Evolutionary conservation across 2,329 filamentous ascomycete genomes (phyloP), one percentile per base, ranked within the genome.

Genomic region (Pyrenochaeta sp.): DNA sequence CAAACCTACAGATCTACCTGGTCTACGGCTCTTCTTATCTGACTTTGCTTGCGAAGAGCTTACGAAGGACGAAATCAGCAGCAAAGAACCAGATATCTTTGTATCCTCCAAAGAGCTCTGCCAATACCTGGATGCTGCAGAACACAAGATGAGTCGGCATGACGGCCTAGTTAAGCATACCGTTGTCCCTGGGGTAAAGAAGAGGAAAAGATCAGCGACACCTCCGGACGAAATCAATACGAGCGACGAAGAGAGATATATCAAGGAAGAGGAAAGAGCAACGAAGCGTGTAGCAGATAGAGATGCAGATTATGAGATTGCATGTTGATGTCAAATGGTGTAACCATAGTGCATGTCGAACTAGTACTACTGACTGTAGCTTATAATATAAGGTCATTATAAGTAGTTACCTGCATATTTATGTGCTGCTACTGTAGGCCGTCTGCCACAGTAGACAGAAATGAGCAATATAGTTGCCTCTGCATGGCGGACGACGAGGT

Each of bases 201-300:
- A 55, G 44, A 28, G 44, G 30, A 58, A 55, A 39, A 27, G 48
- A 19, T 48, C 38, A 20, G 29, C 43, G 38, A 58, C 51, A 29
- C 51, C 48, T 14, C 38, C 39, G 28, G 53, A 58, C 39, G 22
- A 42, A 31, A 52, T 58, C 22, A 15, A 8, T 22, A 41, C 53
- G 5, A 34, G 39, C 22, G 52, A 60, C 43, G 48, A 60, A 47
- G 52, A 39, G 27, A 40, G 22, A 23, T 56, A 49, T 28, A 24
- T 21, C 28, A 22, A 58, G 40, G 35, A 56, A 41, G 54, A 55
- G 48, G 31, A 51, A 40, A 55, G 41, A 44, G 49, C 31, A 23
- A 37, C 41, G 22, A 55, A 55, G 44, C 53, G 51, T 37, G 6
- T 30, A 10, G 29, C 35, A 23, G 45, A 31, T 15, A 1, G 35